Conservation (phyloP, 2,329 filamentous ascomycete genomes). For the Cladophialophora bantiana region DNA sequence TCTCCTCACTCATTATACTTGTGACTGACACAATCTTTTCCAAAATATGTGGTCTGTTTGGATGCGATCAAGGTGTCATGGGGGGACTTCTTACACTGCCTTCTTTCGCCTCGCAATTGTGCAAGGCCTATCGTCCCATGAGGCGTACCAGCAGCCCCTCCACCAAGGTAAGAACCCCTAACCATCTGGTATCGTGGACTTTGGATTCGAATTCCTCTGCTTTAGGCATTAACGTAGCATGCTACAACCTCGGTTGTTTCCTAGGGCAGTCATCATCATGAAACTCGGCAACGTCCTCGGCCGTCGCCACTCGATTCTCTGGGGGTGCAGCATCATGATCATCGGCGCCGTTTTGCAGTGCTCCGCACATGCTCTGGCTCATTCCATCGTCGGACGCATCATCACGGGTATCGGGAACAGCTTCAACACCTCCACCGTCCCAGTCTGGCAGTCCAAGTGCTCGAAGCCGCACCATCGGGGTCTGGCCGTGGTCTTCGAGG, state of each 20-base stretch:
- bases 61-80: constrained; percentile 6
- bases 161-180: too few species aligned
- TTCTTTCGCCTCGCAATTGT: background rate
- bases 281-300: background rate
- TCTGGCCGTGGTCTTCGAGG: constrained; percentile 47
- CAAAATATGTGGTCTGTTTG: too few species aligned
- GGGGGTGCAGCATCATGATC: constrained; percentile 48
- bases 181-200: too few species aligned
- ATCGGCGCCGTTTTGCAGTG: constrained; percentile 53
- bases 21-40: too few species aligned
- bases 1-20: too few species aligned
- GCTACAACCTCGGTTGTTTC: too few species aligned
- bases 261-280: background rate
- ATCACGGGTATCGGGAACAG: constrained; percentile 49
- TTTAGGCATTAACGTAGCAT: too few species aligned
- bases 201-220: too few species aligned
- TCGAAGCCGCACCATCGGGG: constrained; percentile 46
- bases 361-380: constrained; percentile 48
- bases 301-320: constrained; percentile 37
- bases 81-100: background rate
- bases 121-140: too few species aligned
- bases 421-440: constrained; percentile 49
- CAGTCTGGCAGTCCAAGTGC: constrained; percentile 49
- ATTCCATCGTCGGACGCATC: constrained; percentile 55
- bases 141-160: too few species aligned